Conservation (phyloP, 257 asterid species). For the Petunia axillaris region DNA sequence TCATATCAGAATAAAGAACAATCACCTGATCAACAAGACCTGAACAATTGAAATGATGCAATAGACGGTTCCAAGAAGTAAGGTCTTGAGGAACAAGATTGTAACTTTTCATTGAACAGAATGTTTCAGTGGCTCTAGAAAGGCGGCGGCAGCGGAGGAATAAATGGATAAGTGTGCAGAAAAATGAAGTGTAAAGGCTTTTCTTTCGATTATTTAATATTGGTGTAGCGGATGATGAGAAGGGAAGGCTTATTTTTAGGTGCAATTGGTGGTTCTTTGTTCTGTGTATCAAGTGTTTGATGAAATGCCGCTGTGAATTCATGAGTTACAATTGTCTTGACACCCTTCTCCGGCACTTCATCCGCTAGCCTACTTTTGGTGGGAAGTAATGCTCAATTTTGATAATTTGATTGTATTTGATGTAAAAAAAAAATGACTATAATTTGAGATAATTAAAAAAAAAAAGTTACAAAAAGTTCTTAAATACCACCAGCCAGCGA, state of each 20-base stretch:
- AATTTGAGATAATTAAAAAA: no score
- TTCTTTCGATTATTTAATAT: slow-evolving; percentile 25
- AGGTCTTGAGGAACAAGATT: slow-evolving; percentile 50
- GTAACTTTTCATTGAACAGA: slow-evolving; percentile 67
- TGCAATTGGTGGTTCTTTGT: slow-evolving; percentile 8
- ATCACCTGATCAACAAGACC: slow-evolving; percentile 76
- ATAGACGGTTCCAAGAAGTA: slow-evolving; percentile 60
- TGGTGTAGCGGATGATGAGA: slow-evolving; percentile 30
- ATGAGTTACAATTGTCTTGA: slow-evolving; percentile 25
- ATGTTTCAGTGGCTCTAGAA: slow-evolving; percentile 61
- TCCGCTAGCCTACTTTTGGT: background rate
- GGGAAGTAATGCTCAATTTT: background rate
- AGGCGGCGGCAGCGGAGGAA: slow-evolving; percentile 81
- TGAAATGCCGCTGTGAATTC: slow-evolving; percentile 47
- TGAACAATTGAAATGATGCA: slow-evolving; percentile 66
- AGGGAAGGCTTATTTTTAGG: slow-evolving; percentile 20
- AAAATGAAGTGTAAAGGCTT: slow-evolving; percentile 59
- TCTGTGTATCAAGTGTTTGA: slow-evolving; percentile 46
- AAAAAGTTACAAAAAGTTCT: no score
- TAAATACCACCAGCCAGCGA: no score
- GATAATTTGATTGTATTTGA: background rate
- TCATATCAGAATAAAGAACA: slow-evolving; percentile 64
- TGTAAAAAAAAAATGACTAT: no score
- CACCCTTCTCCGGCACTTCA: background rate
- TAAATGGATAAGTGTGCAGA: slow-evolving; percentile 84